These are phyloP conservation scores for Haemoproteus tartakovskyi DNA, from an alignment of 169 alveolate genomes.

Conservation along the genomic window DNA sequence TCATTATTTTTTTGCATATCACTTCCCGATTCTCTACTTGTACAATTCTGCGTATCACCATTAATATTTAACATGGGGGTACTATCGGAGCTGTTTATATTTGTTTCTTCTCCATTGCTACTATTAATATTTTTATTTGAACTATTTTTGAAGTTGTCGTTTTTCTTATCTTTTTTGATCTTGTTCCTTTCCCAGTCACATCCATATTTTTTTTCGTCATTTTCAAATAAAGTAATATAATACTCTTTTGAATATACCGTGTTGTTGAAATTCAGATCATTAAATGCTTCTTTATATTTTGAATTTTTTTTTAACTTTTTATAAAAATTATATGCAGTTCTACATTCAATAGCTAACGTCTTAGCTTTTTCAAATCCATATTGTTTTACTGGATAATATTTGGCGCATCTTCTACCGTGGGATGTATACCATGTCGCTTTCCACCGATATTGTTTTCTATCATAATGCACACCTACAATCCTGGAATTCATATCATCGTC, in stretches of 20 bases:
- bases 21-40: too few species aligned
- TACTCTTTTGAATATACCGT: conserved; percentile 42
- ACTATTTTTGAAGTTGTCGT: not conserved
- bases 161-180: conserved; percentile 15
- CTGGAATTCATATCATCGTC: conserved; percentile 66
- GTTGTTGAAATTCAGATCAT: conserved; percentile 21
- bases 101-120: conserved; percentile 22
- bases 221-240: conserved; percentile 45
- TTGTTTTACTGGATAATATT: conserved; percentile 73
- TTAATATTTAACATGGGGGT: too few species aligned
- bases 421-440: conserved; percentile 77
- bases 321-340: conserved; percentile 40
- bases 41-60: too few species aligned
- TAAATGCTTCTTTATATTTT: not conserved
- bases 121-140: conserved; percentile 22
- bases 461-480: conserved; percentile 75
- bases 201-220: conserved; percentile 48
- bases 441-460: conserved; percentile 77
- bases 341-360: conserved; percentile 72
- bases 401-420: conserved; percentile 74
- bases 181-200: conserved; percentile 18
- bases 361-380: conserved; percentile 77
- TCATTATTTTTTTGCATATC: too few species aligned
- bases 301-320: conserved; percentile 35
- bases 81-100: too few species aligned